Conservation (phyloP, 768 basidiomycete species). For the Crassisporium funariophilum region DNA sequence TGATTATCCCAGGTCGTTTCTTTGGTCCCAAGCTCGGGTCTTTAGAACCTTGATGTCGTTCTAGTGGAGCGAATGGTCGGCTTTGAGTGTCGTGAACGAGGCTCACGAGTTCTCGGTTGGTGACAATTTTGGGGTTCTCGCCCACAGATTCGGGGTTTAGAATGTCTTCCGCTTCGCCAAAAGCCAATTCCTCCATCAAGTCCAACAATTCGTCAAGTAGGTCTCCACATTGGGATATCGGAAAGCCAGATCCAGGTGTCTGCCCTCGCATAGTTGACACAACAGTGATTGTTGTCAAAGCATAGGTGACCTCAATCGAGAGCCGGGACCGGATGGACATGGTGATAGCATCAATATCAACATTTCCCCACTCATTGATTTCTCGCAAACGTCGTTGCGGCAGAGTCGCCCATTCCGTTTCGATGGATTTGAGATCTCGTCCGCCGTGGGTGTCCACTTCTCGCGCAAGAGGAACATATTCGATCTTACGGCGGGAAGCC, state of each 20-base stretch:
- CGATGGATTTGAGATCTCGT: conserved; percentile 70
- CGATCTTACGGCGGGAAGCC: conserved; percentile 76
- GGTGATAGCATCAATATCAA: conserved; percentile 92
- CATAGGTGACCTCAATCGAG: conserved; percentile 84
- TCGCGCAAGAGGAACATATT: conserved; percentile 82
- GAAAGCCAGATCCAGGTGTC: conserved; percentile 68
- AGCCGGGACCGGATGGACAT: conserved; percentile 90
- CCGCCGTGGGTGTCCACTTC: conserved; percentile 80
- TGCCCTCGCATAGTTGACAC: conserved; percentile 77
- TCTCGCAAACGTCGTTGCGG: conserved; percentile 64
- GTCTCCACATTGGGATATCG: conserved; percentile 74
- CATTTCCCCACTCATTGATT: conserved; percentile 82
- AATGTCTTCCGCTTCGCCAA: conserved; percentile 48
- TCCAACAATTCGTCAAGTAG: conserved; percentile 87
- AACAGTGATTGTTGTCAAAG: conserved; percentile 82
- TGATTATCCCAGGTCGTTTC: conserved; percentile 68
- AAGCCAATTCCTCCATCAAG: conserved; percentile 80
- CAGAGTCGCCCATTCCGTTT: conserved; percentile 57
- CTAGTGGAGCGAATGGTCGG: conserved; percentile 60
- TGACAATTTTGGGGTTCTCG: conserved; percentile 45
- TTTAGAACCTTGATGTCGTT: conserved; percentile 49
- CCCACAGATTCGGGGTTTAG: conserved; percentile 26
- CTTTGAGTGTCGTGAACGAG: conserved; percentile 57
- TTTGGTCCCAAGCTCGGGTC: conserved; percentile 54
- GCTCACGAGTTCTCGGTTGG: conserved; percentile 67